Base-by-base conservation (phyloP, 2,329 filamentous ascomycete genomes). In the Neonectria hederae region DNA sequence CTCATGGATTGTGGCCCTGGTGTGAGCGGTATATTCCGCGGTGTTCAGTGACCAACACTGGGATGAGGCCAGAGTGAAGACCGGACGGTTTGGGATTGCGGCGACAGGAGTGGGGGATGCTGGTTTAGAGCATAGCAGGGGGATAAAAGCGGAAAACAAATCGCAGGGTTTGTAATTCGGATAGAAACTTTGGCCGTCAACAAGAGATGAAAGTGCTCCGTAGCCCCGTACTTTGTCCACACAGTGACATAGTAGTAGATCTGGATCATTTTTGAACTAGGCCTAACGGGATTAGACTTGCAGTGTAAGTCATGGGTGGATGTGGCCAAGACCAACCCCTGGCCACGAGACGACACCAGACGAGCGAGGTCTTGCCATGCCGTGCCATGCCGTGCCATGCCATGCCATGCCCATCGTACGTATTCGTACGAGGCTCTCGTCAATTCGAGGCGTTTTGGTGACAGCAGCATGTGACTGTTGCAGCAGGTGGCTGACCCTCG, bases 71-170 rank as follows among this genome's bases (percentile, higher is more conserved):
- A 72, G 68, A 66, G 63, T 56, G 52, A 42, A 49, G 54, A 55
- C 63, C 61, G 62, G 62, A 42, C 62, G 52, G 69, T 72, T 71
- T 72, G 66, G 63, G 64, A 68, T 72, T 71, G 67, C 69, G 63
- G 62, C 71, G 59, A 66, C 63, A 59, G 24, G 65, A 67, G 72
- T 71, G 72, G 72, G 69, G 71, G 69, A 64, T 55, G 48, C 54
- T 62, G 63, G 60, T 52, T 63, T 63, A 63, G 62, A 63, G 63
- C 60, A 22, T 21, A 59, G 65, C 65, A 62, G 64, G 63, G 67
- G 48, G 57, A 62, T 69, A 42, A 67, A 72, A 72, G 61, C 64
- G 71, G 72, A 74, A 74, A 70, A 40, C 67, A 65, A 64, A 69
- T 74, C 72, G 72, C 32, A 63, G 64, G 68, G 69, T 65, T 59